Evolutionary conservation across 2,329 filamentous ascomycete species (phyloP).

Genomic region (Corniculantispora saksenae): DNA sequence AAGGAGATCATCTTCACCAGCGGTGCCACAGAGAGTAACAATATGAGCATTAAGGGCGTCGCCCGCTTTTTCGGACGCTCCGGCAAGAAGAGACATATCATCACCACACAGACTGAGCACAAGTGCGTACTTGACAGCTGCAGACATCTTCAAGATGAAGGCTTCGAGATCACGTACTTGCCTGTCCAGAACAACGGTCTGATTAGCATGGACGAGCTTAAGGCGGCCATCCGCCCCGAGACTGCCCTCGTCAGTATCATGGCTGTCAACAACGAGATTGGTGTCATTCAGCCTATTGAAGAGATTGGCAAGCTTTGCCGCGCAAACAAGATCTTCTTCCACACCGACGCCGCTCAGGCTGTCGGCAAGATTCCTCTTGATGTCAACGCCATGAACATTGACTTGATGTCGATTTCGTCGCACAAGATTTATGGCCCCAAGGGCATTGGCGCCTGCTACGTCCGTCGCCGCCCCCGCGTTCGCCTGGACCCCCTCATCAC

Average conservation of each 20-base stretch:
- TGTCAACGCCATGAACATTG: conserved; percentile 97
- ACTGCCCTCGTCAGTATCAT: conserved; percentile 95
- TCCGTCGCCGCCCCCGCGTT: conserved; percentile 87
- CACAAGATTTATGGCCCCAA: conserved; percentile 99
- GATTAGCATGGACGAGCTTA: conserved; percentile 78
- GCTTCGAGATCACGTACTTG: conserved; percentile 95
- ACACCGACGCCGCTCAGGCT: conserved; percentile 93
- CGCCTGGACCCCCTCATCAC: conserved; percentile 94
- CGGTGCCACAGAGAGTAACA: conserved; percentile 97
- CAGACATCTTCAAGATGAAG: conserved; percentile 93
- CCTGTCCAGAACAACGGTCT: conserved; percentile 87
- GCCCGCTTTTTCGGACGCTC: conserved; percentile 89
- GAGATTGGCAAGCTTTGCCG: conserved; percentile 93
- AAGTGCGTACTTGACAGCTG: conserved; percentile 99
- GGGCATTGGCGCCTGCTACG: conserved; percentile 94
- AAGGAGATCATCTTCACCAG: conserved; percentile 99
- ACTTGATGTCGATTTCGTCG: conserved; percentile 97
- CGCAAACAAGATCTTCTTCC: conserved; percentile 93
- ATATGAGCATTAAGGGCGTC: conserved; percentile 99
- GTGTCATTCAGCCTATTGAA: conserved; percentile 94
- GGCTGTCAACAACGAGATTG: conserved; percentile 99
- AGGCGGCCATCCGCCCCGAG: conserved; percentile 86
- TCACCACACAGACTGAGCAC: conserved; percentile 97
- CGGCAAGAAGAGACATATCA: conserved; percentile 97
- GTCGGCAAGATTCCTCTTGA: conserved; percentile 98